Percentiles rank a stretch among this genome's conserved stretches.
phyloP scores from a whole-genome alignment of 2,329 filamentous ascomycete genomes.

The Monilinia polystroma region DNA sequence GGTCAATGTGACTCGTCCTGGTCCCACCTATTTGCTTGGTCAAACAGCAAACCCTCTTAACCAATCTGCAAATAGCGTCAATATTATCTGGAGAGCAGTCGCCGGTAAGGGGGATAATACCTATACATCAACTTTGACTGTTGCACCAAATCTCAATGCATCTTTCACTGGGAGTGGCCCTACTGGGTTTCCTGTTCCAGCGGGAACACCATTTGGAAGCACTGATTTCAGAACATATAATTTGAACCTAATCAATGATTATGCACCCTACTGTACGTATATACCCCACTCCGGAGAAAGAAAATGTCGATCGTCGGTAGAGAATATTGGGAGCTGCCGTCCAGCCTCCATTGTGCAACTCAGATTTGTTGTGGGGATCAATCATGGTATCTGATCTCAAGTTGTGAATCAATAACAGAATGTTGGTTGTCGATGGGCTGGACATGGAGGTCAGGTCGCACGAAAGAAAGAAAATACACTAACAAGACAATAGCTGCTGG shows the following conservation, averaged over 20 bases:
- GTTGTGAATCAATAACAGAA: too few species aligned
- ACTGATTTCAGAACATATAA: constrained; percentile 65
- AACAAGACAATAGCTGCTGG: constrained; percentile 41
- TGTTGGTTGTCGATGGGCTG: not conserved
- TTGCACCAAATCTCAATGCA: constrained; percentile 62
- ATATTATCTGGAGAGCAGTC: constrained; percentile 59
- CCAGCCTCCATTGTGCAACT: too few species aligned
- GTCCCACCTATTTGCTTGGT: constrained; percentile 62
- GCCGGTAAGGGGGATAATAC: constrained; percentile 57
- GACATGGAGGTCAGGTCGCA: not conserved
- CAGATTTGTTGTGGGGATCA: too few species aligned
- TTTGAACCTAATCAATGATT: constrained; percentile 63
- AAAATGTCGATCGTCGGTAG: not conserved
- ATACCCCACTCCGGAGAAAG: not conserved
- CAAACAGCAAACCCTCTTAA: constrained; percentile 40
- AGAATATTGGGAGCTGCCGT: not conserved
- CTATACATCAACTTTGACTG: constrained; percentile 59
- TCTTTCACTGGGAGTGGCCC: constrained; percentile 61
- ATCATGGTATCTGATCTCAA: too few species aligned
- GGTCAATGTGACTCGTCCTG: constrained; percentile 61
- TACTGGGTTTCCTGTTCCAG: constrained; percentile 60
- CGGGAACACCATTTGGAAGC: constrained; percentile 62
- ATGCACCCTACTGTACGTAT: constrained; percentile 43
- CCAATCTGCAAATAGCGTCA: constrained; percentile 48
- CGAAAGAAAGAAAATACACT: not conserved